Evolutionary conservation across 2,329 filamentous ascomycete species (phyloP), one percentile per base, ranked within the genome.

Genomic region (Epichloe festucae): DNA sequence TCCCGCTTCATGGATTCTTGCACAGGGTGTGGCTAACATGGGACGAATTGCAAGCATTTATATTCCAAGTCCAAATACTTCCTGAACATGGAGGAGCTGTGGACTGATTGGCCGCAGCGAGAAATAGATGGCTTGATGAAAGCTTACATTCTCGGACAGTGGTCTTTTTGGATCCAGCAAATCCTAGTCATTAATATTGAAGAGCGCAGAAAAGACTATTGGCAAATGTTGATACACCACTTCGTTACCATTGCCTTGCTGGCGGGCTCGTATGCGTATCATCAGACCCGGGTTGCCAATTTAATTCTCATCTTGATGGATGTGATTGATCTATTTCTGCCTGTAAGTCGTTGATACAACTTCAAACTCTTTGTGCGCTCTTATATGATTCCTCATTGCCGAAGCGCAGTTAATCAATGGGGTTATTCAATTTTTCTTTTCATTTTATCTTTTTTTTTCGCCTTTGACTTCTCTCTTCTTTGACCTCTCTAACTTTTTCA

Each of bases 151-250:
- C 76, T 98, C 35, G 84, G 84, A 14, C 90, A 97, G 66, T 86
- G 90, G 69, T 84, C 85, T 23, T 97, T 96, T 68, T 96, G 89
- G 85, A 69, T 96, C 46, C 91, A 97, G 70, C 90, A 95, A 70
- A 86, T 97, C 57, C 74, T 96, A 35, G 88, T 96, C 53, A 88
- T 97, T 65, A 85, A 96, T 69, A 89, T 97, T 54, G 93, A 98
- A 69, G 87, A 94, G 70, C 82, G 86, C 58, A 81, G 93, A 62
- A 97, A 97, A 71, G 93, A 98, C 62, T 85, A 96, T 69, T 86
- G 82, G 73, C 91, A 97, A 69, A 97, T 97, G 93, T 82, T 97
- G 59, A 84, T 82, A 17, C 93, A 97, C 67, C 93, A 98, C 70
- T 79, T 96, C 64, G 82, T 97, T 65, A 98, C 93, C 19, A 87